Conservation (phyloP, 2,329 filamentous ascomycete species). For the Neonectria hederae region DNA sequence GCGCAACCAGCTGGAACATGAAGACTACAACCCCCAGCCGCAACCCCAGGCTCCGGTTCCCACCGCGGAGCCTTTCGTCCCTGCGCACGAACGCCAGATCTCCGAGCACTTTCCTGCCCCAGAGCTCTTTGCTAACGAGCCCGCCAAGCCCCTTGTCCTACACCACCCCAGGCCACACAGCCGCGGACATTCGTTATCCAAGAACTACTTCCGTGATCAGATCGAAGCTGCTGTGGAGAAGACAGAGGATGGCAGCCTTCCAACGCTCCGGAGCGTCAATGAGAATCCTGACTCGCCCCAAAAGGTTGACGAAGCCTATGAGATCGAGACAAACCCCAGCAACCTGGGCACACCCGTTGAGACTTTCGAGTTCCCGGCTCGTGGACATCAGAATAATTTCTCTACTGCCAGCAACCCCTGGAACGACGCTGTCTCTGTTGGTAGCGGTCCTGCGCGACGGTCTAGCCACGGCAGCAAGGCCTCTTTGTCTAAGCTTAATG, state of each 20-base stretch:
- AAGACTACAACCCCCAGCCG: conserved; percentile 76
- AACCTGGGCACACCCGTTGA: conserved; percentile 72
- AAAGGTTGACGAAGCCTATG: conserved; percentile 65
- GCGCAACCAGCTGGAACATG: conserved; percentile 80
- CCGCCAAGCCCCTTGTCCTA: conserved; percentile 65
- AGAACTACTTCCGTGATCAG: conserved; percentile 70
- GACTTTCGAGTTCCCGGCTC: conserved; percentile 57
- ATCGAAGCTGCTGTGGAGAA: conserved; percentile 55
- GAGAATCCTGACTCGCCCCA: conserved; percentile 52
- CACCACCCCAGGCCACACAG: conserved; percentile 81
- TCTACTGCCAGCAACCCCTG: conserved; percentile 72
- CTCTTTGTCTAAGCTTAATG: conserved; percentile 84
- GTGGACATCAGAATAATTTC: conserved; percentile 63
- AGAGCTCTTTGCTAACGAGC: conserved; percentile 63
- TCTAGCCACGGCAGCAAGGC: conserved; percentile 72
- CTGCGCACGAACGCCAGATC: conserved; percentile 53
- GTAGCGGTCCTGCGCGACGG: conserved; percentile 50
- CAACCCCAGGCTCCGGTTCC: conserved; percentile 42
- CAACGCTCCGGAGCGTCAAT: conserved; percentile 53
- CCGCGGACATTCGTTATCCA: conserved; percentile 75
- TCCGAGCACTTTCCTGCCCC: conserved; percentile 60
- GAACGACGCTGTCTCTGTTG: conserved; percentile 60
- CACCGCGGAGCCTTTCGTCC: conserved; percentile 38
- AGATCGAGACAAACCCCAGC: conserved; percentile 79
- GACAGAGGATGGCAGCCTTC: conserved; percentile 50